Conservation (phyloP, 2,329 filamentous ascomycete species). For the Trichoderma semiorbis region DNA sequence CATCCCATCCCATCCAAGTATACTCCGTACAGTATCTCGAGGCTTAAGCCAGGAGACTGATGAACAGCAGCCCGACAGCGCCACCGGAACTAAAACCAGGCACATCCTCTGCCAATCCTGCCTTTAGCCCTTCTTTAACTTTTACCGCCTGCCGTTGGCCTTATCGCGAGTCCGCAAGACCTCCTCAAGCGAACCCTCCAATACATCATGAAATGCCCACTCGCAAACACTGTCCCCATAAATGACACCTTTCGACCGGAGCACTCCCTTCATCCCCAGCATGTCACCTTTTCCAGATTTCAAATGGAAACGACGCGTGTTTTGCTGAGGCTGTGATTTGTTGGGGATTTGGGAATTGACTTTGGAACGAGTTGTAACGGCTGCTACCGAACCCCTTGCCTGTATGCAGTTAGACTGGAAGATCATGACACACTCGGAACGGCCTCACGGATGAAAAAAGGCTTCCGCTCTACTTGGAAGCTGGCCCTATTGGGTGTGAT, state of each 20-base stretch:
- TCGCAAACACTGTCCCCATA: background rate
- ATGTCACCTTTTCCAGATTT: background rate
- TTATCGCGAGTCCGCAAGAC: background rate
- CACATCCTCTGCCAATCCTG: background rate
- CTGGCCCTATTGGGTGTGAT: background rate
- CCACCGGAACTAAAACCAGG: background rate
- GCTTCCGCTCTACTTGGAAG: background rate
- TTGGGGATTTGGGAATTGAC: background rate
- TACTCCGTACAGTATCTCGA: background rate
- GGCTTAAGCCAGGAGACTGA: background rate
- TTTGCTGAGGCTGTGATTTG: background rate
- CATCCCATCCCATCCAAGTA: background rate
- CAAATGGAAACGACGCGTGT: background rate
- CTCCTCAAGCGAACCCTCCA: background rate
- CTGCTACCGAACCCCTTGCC: background rate
- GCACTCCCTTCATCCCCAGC: background rate
- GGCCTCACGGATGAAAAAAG: background rate
- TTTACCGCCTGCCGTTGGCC: background rate
- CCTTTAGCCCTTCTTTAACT: background rate
- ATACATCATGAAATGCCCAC: background rate
- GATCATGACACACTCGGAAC: background rate
- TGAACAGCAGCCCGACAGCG: background rate
- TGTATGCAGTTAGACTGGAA: background rate
- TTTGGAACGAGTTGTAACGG: background rate
- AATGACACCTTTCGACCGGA: background rate